phyloP scores from a whole-genome alignment of 1,284 basidiomycete species.

The Violaceomyces palustris region DNA sequence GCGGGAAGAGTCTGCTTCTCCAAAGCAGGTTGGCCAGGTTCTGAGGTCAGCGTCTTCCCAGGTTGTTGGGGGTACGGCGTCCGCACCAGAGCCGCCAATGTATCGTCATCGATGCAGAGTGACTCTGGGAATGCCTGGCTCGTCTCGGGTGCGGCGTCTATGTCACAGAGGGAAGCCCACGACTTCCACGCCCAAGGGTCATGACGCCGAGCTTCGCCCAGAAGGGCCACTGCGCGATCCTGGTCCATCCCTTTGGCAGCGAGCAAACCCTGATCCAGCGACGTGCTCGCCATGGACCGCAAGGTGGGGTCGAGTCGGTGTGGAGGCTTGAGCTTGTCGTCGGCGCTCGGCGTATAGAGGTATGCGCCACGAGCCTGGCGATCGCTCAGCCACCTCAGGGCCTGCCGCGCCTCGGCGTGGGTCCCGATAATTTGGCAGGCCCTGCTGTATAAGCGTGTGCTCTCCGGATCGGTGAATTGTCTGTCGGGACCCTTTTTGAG shows the following conservation, averaged over 20 bases:
- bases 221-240: slow-evolving; percentile 22
- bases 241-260: slow-evolving; percentile 22
- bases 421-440: slow-evolving; percentile 35
- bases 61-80: no score
- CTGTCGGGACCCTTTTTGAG: slow-evolving; percentile 35
- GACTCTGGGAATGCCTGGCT: no score
- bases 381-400: slow-evolving; percentile 14
- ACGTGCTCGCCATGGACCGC: slow-evolving; percentile 3
- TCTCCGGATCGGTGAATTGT: slow-evolving; percentile 33
- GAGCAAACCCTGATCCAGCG: slow-evolving; percentile 26
- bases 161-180: slow-evolving; percentile 41
- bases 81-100: no score
- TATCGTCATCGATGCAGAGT: no score
- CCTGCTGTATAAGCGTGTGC: slow-evolving; percentile 39
- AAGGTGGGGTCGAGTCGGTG: slow-evolving; percentile 5
- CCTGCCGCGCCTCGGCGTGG: slow-evolving; percentile 36
- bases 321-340: background rate
- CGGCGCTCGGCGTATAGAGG: background rate
- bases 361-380: slow-evolving; percentile 8
- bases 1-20: no score
- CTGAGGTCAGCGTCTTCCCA: no score
- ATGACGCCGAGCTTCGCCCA: slow-evolving; percentile 17
- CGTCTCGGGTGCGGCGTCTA: no score
- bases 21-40: no score
- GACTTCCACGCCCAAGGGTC: slow-evolving; percentile 46